A percentile compares a stretch with the other conserved stretches of the same genome.
These are phyloP conservation scores for Salix udensis DNA, from an alignment of 345 rosid genomes.

Conservation along the genomic window DNA sequence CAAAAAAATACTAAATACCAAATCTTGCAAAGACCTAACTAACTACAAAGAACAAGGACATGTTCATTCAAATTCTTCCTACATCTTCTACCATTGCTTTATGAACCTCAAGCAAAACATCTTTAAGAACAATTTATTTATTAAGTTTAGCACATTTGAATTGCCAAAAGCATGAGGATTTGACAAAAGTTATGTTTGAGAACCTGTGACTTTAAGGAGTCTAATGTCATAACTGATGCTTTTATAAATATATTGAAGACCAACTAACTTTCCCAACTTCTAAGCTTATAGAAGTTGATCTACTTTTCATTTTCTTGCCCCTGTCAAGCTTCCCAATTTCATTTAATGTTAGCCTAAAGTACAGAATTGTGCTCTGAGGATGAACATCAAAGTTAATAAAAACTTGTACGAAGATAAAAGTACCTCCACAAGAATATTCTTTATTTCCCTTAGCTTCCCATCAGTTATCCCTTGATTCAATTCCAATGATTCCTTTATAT, in stretches of 20 bases:
- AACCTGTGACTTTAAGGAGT: neutral
- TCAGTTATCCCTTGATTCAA: slow-evolving; percentile 42
- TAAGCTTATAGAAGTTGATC: neutral
- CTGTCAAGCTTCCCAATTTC: neutral
- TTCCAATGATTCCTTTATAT: slow-evolving; percentile 39
- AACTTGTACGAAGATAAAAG: neutral
- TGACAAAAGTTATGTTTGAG: neutral
- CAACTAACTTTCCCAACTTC: neutral
- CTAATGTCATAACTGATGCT: neutral
- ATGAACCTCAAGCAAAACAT: neutral
- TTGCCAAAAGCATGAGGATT: neutral
- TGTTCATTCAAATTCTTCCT: neutral
- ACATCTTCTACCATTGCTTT: neutral
- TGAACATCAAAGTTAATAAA: neutral
- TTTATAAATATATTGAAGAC: neutral
- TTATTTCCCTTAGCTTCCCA: slow-evolving; percentile 47
- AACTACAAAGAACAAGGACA: neutral
- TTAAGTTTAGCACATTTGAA: neutral
- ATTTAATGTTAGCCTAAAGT: neutral
- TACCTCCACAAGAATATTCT: slow-evolving; percentile 50
- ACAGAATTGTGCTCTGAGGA: neutral
- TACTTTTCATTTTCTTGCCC: neutral
- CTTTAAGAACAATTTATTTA: neutral
- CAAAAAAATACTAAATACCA: neutral
- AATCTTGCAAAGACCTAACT: neutral